A percentile compares a stretch with the other conserved stretches of the same genome.
phyloP scores from a whole-genome alignment of 1,284 basidiomycete species.

The Mycena sp. region DNA sequence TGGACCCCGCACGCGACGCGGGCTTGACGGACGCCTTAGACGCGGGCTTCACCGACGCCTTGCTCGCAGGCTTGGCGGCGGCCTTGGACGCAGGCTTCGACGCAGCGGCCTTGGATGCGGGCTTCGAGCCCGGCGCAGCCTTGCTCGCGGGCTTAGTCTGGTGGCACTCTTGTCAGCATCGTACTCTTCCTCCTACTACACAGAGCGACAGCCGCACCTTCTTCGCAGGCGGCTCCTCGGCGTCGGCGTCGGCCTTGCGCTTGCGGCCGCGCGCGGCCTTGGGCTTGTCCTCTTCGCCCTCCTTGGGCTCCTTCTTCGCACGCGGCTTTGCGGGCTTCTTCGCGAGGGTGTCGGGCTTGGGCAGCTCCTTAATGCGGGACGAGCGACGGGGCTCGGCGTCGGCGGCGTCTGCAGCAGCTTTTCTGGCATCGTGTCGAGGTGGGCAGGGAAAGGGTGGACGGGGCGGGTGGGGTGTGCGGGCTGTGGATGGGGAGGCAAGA shows the following conservation, averaged over 20 bases:
- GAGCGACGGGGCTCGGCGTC: constrained; percentile 72
- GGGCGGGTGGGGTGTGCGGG: constrained; percentile 13
- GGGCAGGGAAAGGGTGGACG: constrained; percentile 19
- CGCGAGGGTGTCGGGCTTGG: constrained; percentile 54
- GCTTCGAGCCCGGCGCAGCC: constrained; percentile 40
- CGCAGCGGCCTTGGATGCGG: constrained; percentile 33
- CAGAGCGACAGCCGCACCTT: constrained; percentile 50
- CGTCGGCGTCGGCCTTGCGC: constrained; percentile 34
- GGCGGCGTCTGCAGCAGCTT: constrained; percentile 59
- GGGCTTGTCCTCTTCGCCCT: constrained; percentile 39
- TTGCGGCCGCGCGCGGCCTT: too few relatives aligned
- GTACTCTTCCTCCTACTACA: background rate
- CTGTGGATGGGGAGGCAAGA: constrained; percentile 40
- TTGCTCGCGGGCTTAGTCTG: constrained; percentile 39
- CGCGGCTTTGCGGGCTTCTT: constrained; percentile 74
- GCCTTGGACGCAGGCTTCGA: too few relatives aligned
- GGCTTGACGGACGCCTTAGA: constrained; percentile 43
- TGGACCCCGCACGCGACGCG: constrained; percentile 47
- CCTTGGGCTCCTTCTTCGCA: constrained; percentile 57
- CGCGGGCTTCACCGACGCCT: constrained; percentile 41
- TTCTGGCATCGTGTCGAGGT: constrained; percentile 65
- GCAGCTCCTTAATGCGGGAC: constrained; percentile 75
- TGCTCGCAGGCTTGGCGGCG: constrained; percentile 44
- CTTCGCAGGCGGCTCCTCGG: constrained; percentile 56
- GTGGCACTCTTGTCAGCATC: background rate